Evolutionary conservation across 257 asterid species (phyloP), one percentile per base, ranked within the genome.

Genomic region (Gynochthodes officinalis): DNA sequence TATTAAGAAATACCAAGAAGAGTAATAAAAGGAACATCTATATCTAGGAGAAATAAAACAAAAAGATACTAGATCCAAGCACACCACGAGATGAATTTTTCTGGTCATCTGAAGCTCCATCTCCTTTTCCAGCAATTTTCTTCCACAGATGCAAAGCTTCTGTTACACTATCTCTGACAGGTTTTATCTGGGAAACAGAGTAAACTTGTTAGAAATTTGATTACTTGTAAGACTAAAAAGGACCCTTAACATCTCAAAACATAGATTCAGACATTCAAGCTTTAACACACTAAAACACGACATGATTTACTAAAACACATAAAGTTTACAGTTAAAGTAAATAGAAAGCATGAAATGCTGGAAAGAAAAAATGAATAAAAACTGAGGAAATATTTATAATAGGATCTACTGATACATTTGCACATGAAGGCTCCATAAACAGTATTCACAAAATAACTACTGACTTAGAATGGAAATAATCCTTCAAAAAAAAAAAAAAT

Each of bases 121-220:
- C 93, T 74, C 89, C 96, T 83, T 84, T 89, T 76, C 99, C 96
- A 7, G 90, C 87, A 80, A 86, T 64, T 88, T 92, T 90, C 88
- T 92, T 90, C 99, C 98, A 95, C 71, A 86, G 89, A 85, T 88
- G 98, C 91, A 95, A 86, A 73, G 99, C 99, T 85, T 95, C 99
- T 9, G 75, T 83, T 85, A 95, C 79, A 77, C 96, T 88, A 75
- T 95, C 99, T 86, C 99, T 84, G 52, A 84, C 99, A 5, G 98
- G 98, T 80, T 92, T 95, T 75, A 95, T 83, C 99, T 95, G 83
- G 21, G 74, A 78, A 55, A 65, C 64, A 28, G 61, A 35, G 25
- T 21, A 7, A 35, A 46, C 42, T 44, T 55, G 73, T 67, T 67
- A 37, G 73, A 63, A 68, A 52, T 63, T 59, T 21, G 72, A 58